These are phyloP conservation scores for Picea glauca DNA, from an alignment of 75 land plant genomes.

Conservation along the genomic window DNA sequence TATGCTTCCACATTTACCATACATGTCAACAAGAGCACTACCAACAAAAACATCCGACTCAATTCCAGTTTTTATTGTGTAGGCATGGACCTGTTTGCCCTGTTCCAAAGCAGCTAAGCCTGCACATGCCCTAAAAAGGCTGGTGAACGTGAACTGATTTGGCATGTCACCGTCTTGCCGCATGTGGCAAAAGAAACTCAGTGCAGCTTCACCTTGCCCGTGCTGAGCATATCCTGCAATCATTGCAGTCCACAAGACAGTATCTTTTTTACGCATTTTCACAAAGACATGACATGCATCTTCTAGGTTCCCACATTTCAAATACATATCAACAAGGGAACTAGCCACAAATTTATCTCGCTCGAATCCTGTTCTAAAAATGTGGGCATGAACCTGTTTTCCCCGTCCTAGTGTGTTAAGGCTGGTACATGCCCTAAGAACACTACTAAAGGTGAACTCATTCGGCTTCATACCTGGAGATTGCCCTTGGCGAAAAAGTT, in stretches of 20 bases:
- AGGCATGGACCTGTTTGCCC: constrained; percentile 19
- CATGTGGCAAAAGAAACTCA: constrained; percentile 28
- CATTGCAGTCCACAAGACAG: constrained; percentile 33
- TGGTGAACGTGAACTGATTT: constrained; percentile 28
- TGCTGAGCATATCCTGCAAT: constrained; percentile 34
- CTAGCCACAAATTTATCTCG: constrained; percentile 46
- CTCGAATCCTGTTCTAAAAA: constrained; percentile 35
- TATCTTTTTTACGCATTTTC: constrained; percentile 26
- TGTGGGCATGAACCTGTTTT: constrained; percentile 49
- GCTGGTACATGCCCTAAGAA: constrained; percentile 55
- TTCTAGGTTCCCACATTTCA: constrained; percentile 63
- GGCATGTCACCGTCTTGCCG: constrained; percentile 21
- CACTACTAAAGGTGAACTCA: constrained; percentile 45
- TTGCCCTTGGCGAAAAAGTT: constrained; percentile 40
- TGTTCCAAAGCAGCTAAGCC: background rate
- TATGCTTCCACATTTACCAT: constrained; percentile 20
- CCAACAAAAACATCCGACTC: constrained; percentile 16
- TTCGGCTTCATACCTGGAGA: constrained; percentile 29
- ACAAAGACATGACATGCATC: constrained; percentile 44
- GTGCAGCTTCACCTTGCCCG: constrained; percentile 6
- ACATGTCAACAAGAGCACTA: constrained; percentile 20
- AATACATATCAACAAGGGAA: constrained; percentile 69
- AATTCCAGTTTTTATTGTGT: constrained; percentile 14
- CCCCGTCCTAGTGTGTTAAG: constrained; percentile 44
- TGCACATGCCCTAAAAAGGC: constrained; percentile 31